Evolutionary conservation across 257 asterid genomes (phyloP).

Genomic region (Ehretia macrophylla): DNA sequence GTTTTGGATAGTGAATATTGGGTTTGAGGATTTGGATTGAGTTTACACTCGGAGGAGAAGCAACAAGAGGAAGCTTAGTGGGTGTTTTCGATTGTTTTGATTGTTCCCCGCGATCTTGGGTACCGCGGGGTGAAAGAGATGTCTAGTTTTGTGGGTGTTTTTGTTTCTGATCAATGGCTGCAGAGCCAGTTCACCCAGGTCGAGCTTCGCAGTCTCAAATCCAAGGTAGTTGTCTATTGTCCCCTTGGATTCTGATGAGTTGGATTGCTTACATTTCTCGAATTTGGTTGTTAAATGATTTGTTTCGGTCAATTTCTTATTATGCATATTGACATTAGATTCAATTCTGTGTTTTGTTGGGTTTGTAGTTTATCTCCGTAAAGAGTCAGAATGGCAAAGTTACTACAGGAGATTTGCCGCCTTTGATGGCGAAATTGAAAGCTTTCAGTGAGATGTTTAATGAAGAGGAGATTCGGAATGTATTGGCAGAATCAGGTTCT

Average conservation of each 20-base stretch:
- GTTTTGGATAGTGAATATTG: too few relatives aligned
- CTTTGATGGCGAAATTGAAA: slow-evolving; percentile 65
- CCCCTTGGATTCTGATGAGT: slow-evolving; percentile 3
- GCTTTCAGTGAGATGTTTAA: slow-evolving; percentile 43
- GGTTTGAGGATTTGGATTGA: slow-evolving; percentile 10
- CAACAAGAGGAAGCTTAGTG: background rate
- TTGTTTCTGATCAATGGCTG: slow-evolving; percentile 95
- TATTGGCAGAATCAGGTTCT: slow-evolving; percentile 47
- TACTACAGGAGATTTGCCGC: slow-evolving; percentile 66
- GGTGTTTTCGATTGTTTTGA: background rate
- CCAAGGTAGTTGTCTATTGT: slow-evolving; percentile 46
- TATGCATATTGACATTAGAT: slow-evolving; percentile 19
- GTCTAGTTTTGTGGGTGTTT: slow-evolving; percentile 81
- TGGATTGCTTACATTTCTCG: background rate
- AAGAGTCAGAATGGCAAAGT: slow-evolving; percentile 78
- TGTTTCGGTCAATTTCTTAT: background rate
- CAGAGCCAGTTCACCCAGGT: slow-evolving; percentile 95
- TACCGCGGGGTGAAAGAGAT: slow-evolving; percentile 47
- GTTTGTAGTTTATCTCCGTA: slow-evolving; percentile 47
- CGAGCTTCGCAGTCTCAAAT: slow-evolving; percentile 80
- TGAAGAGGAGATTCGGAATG: slow-evolving; percentile 65
- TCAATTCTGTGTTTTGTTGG: slow-evolving; percentile 5
- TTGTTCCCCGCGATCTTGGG: slow-evolving; percentile 20
- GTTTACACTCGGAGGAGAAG: slow-evolving; percentile 5
- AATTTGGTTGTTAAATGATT: background rate